Conservation (phyloP, 2,329 filamentous ascomycete genomes). For the Emydomyces testavorans region DNA sequence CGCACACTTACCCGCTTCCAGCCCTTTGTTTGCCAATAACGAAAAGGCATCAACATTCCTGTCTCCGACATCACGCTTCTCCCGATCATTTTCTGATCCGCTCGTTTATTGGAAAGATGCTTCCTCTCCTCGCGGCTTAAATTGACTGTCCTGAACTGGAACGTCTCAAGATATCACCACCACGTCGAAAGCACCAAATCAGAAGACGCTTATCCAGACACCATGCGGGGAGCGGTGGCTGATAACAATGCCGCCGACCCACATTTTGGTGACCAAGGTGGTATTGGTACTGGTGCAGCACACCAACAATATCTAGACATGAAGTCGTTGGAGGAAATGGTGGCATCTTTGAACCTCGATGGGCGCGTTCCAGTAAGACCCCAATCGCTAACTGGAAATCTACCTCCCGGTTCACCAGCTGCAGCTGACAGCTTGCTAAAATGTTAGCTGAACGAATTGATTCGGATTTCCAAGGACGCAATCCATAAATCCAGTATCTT, state of each 20-base stretch:
- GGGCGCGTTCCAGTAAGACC: conserved; percentile 13
- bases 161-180: neutral
- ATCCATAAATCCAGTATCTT: conserved; percentile 26
- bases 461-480: conserved; percentile 28
- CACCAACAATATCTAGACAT: conserved; percentile 31
- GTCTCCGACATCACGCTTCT: neutral
- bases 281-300: conserved; percentile 11
- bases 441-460: conserved; percentile 26
- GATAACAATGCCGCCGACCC: neutral
- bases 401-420: neutral
- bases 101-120: neutral
- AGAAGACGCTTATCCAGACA: neutral
- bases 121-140: neutral
- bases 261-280: conserved; percentile 8
- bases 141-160: neutral
- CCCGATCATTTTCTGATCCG: too few species aligned
- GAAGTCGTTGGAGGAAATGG: conserved; percentile 28
- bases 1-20: neutral
- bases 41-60: neutral
- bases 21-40: conserved; percentile 1
- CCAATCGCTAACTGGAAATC: neutral
- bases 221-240: conserved; percentile 6
- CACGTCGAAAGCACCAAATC: neutral
- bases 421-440: neutral
- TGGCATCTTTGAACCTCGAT: conserved; percentile 13